Base-by-base conservation (phyloP, 1,284 basidiomycete species). In the Exsudoporus floridanus region DNA sequence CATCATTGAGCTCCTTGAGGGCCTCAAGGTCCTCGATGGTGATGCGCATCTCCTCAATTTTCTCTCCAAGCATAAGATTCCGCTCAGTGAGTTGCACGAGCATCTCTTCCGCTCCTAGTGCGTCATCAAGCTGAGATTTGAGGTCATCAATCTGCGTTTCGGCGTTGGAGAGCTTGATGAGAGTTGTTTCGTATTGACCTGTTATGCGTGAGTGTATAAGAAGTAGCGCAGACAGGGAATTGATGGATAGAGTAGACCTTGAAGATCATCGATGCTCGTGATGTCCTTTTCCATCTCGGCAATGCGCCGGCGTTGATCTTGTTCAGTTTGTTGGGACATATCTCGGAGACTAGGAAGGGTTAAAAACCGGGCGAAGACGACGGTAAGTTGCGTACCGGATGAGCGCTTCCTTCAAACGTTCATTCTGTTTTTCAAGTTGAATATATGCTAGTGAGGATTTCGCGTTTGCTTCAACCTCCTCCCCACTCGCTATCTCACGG, bases 11-110 rank as follows among this genome's bases (percentile, higher is more conserved):
- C 63, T 98, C 95, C 70, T 95, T 93, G 46, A 99, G 82, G 13
- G 95, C 86, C 66, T 99, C 96, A 14, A 98, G 83, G 65, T 99
- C 96, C 66, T 98, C 96, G 47, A 98, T 94, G 0, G 90, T 92
- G 50, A 92, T 88, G 6, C 90, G 83, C 88, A 98, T 94, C 72
- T 97, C 93, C 65, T 98, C 96, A 59, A 98, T 92, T 83, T 91
- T 96, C 92, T 97, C 94, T 59, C 90, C 87, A 46, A 97, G 82
- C 72, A 88, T 83, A 21, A 98, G 78, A 68, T 98, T 99, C 23
- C 94, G 85, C 66, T 98, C 97, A 0, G 96, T 98, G 34, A 99
- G 79, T 64, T 94, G 88, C 40, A 98, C 94, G 7, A 99, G 82
- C 79, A 99, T 88, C 58, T 99, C 97, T 70, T 99, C 95, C 0